Percentiles rank a stretch among this genome's conserved stretches.
Conservation (phyloP, 202 grass and related monocot species). For the Zizania palustris region DNA sequence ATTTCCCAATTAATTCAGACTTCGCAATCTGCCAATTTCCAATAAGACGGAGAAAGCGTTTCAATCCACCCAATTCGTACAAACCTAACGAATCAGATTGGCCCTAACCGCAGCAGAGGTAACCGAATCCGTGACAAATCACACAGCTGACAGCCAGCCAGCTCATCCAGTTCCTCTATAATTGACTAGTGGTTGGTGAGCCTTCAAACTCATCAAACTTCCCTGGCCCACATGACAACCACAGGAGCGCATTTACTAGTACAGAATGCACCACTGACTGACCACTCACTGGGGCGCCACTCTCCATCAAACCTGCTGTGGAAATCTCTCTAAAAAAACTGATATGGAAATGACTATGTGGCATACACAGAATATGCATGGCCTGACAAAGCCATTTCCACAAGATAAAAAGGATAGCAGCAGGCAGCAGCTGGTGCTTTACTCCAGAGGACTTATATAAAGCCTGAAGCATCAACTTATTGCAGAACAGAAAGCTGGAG, state of each 20-base stretch:
- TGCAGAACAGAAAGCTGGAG: slow-evolving; percentile 25
- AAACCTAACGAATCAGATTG: background rate
- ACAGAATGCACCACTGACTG: slow-evolving; percentile 24
- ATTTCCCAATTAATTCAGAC: background rate
- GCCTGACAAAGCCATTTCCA: slow-evolving; percentile 29
- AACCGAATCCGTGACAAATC: background rate
- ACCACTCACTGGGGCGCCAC: background rate
- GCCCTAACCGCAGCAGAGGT: background rate
- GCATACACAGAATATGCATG: background rate
- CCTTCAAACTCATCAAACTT: background rate
- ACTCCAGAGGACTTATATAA: background rate
- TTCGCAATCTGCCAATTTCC: background rate
- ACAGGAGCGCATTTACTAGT: slow-evolving; percentile 14
- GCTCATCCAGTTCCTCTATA: background rate
- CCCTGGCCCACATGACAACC: slow-evolving; percentile 6
- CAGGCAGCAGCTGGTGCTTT: slow-evolving; percentile 24
- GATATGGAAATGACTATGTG: slow-evolving; percentile 13
- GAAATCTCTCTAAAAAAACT: slow-evolving; percentile 25
- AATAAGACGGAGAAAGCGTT: background rate
- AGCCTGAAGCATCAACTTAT: background rate
- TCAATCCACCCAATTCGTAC: background rate
- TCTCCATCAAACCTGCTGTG: background rate
- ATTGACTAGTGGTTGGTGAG: background rate
- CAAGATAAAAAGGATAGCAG: slow-evolving; percentile 2
- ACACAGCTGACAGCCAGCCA: background rate